phyloP scores from a whole-genome alignment of 2,329 filamentous ascomycete genomes.

The Teratosphaeria gauchensis region DNA sequence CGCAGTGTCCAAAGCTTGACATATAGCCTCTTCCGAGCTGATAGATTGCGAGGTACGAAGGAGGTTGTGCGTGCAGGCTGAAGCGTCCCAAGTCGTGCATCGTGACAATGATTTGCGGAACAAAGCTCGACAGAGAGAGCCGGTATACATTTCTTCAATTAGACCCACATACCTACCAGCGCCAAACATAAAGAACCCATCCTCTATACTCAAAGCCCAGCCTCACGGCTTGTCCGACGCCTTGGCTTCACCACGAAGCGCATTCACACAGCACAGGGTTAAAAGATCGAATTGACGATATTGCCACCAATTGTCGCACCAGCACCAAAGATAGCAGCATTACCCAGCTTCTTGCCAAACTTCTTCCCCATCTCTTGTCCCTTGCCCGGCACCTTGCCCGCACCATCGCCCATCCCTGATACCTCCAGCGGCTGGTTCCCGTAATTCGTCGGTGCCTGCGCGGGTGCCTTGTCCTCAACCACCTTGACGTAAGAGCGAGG shows the following conservation, averaged over 20 bases:
- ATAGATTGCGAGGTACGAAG: no score
- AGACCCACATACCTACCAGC: neutral
- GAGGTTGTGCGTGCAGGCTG: no score
- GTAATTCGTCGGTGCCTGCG: conserved; percentile 47
- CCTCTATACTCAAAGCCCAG: neutral
- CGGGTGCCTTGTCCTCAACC: conserved; percentile 51
- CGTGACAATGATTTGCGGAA: no score
- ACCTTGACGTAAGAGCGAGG: conserved; percentile 78
- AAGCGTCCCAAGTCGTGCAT: no score
- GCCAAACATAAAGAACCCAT: neutral
- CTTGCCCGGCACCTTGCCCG: conserved; percentile 44
- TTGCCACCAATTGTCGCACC: conserved; percentile 85
- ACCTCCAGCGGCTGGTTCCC: conserved; percentile 64
- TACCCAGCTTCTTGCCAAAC: conserved; percentile 88
- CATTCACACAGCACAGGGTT: conserved; percentile 16
- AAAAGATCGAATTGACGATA: conserved; percentile 86
- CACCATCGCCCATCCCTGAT: conserved; percentile 42
- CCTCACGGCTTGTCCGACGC: neutral
- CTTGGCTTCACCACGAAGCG: neutral
- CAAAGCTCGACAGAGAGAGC: neutral
- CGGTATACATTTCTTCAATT: neutral
- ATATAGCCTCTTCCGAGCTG: no score
- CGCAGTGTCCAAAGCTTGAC: no score
- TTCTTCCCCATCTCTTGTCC: conserved; percentile 71
- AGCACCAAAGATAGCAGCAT: conserved; percentile 80